phyloP scores from a whole-genome alignment of 140 eudicot genomes.

The Anethum foeniculum region DNA sequence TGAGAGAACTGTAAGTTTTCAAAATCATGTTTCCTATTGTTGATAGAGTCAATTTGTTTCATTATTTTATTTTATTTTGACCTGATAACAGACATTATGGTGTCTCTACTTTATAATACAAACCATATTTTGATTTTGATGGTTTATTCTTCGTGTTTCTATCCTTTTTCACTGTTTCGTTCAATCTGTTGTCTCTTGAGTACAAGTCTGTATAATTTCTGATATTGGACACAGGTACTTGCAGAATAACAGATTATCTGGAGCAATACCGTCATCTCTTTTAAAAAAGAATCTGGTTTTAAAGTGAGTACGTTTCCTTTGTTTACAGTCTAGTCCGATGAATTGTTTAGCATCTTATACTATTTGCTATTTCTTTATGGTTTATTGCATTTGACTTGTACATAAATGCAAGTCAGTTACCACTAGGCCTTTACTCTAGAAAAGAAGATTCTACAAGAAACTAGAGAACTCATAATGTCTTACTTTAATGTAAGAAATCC shows the following conservation, averaged over 20 bases:
- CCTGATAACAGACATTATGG: neutral
- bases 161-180: neutral
- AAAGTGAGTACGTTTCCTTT: conserved; percentile 51
- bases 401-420: neutral
- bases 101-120: neutral
- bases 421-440: neutral
- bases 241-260: conserved; percentile 74
- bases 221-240: conserved; percentile 48
- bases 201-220: conserved; percentile 5
- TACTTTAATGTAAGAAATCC: neutral
- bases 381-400: neutral
- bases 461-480: neutral
- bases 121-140: neutral
- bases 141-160: neutral
- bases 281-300: conserved; percentile 44
- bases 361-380: neutral
- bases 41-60: neutral
- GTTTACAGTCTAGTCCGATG: neutral
- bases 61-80: neutral
- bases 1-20: conserved; percentile 74
- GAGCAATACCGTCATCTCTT: conserved; percentile 65
- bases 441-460: neutral
- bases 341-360: neutral
- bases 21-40: neutral
- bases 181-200: neutral